These are phyloP conservation scores for Artemisia annua DNA, from an alignment of 129 eudicot species.

Conservation along the genomic window DNA sequence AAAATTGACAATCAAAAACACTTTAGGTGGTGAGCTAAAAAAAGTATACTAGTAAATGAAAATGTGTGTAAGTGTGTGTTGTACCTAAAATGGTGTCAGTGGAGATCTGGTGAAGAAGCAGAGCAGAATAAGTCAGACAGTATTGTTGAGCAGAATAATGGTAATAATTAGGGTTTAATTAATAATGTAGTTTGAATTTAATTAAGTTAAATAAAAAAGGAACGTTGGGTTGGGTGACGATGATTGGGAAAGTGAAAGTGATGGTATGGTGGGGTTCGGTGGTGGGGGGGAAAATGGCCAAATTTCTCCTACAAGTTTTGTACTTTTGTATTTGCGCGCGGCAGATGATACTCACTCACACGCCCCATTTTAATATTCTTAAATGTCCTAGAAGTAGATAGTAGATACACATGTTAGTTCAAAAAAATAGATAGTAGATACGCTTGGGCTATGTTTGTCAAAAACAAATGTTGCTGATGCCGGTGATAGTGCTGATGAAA, in stretches of 20 bases:
- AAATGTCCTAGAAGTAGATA: too few species aligned
- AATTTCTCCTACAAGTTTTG: slow-evolving; percentile 28
- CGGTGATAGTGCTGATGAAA: too few species aligned
- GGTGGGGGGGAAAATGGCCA: slow-evolving; percentile 20
- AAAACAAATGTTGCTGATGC: too few species aligned
- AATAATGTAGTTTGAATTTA: not conserved
- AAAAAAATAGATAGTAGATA: too few species aligned
- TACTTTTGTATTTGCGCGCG: slow-evolving; percentile 38
- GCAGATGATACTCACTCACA: not conserved
- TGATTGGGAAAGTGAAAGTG: slow-evolving; percentile 40
- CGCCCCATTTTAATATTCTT: too few species aligned
- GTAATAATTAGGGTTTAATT: slow-evolving; percentile 25
- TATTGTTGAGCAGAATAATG: slow-evolving; percentile 19
- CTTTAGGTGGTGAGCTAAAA: too few species aligned
- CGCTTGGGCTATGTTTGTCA: too few species aligned
- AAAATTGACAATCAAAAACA: too few species aligned
- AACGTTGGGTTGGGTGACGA: not conserved
- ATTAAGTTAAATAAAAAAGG: slow-evolving; percentile 20
- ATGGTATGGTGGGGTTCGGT: not conserved
- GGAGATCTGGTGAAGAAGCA: slow-evolving; percentile 28
- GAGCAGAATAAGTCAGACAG: not conserved
- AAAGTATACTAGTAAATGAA: slow-evolving; percentile 6
- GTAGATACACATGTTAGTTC: too few species aligned
- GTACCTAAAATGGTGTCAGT: slow-evolving; percentile 26
- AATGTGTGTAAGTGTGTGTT: slow-evolving; percentile 23